Percentiles rank a stretch among this genome's conserved stretches.
Conservation (phyloP, 2,329 filamentous ascomycete species). For the Helotiales sp. region DNA sequence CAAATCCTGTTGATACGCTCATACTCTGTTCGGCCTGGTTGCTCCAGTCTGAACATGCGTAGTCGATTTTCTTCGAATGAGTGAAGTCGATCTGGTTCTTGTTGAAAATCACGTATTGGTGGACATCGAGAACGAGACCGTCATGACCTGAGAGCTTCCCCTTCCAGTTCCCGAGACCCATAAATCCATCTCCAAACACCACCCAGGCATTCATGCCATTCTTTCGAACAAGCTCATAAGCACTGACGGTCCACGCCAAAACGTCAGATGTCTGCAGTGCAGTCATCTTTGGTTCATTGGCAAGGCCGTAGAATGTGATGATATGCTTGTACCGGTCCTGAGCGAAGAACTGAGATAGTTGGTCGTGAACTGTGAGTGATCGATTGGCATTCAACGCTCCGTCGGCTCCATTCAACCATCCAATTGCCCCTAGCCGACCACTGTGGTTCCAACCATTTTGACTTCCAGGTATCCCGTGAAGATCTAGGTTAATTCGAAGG, state of each 20-base stretch:
- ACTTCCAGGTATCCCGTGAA: conserved; percentile 89
- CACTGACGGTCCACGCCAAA: conserved; percentile 77
- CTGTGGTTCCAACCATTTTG: conserved; percentile 99
- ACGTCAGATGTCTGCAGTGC: conserved; percentile 68
- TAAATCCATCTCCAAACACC: conserved; percentile 93
- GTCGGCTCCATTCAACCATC: conserved; percentile 90
- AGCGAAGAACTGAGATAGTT: conserved; percentile 88
- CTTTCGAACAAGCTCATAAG: conserved; percentile 71
- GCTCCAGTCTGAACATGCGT: conserved; percentile 88
- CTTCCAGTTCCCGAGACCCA: conserved; percentile 90
- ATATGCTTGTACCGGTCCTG: conserved; percentile 93
- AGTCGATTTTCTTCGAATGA: conserved; percentile 82
- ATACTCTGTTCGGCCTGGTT: conserved; percentile 75
- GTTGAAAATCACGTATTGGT: conserved; percentile 99
- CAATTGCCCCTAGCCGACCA: conserved; percentile 77
- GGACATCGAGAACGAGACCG: conserved; percentile 87
- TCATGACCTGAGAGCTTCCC: conserved; percentile 74
- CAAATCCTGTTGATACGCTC: conserved; percentile 79
- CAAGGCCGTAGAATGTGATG: conserved; percentile 89
- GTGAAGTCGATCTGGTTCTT: conserved; percentile 79
- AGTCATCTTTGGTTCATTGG: conserved; percentile 92
- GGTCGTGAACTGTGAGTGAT: conserved; percentile 84
- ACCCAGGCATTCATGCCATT: conserved; percentile 78
- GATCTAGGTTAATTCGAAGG: conserved; percentile 87
- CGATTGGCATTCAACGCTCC: conserved; percentile 79